A percentile compares a stretch with the other conserved stretches of the same genome.
Conservation (phyloP, 192 early-diverging fungal genomes). For the Gonapodya sp. region DNA sequence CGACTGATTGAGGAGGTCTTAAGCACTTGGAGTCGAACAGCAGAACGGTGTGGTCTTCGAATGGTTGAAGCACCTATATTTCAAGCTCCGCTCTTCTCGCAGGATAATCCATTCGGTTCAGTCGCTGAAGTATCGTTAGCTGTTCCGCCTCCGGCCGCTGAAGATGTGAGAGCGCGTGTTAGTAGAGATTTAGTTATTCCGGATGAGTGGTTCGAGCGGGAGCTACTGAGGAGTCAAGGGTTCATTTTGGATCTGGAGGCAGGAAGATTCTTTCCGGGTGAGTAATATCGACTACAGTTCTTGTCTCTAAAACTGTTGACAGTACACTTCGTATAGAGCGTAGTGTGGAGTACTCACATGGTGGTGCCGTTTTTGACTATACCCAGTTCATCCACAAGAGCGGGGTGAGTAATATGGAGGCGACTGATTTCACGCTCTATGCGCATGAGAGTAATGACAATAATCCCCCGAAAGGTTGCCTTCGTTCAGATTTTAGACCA, state of each 20-base stretch:
- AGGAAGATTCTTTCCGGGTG: constrained; percentile 54
- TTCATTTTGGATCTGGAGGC: constrained; percentile 94
- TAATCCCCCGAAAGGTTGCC: constrained; percentile 43
- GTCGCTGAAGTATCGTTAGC: constrained; percentile 44
- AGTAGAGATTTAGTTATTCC: constrained; percentile 28
- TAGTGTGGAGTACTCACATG: constrained; percentile 44
- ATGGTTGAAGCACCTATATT: constrained; percentile 80
- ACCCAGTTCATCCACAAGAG: constrained; percentile 63
- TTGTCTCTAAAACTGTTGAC: background rate
- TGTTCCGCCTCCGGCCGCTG: constrained; percentile 50
- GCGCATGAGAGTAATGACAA: background rate
- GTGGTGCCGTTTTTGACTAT: constrained; percentile 55
- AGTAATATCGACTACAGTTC: background rate
- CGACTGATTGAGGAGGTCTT: constrained; percentile 79
- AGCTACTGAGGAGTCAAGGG: constrained; percentile 64
- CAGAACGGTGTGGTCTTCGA: constrained; percentile 78
- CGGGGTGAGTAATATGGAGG: background rate
- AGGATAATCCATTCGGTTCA: constrained; percentile 83
- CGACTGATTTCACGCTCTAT: background rate
- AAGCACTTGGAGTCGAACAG: constrained; percentile 63
- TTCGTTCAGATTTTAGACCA: constrained; percentile 81
- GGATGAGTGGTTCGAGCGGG: constrained; percentile 63
- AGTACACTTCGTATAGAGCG: constrained; percentile 15
- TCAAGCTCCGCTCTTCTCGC: constrained; percentile 54
- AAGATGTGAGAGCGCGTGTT: constrained; percentile 27